phyloP scores from a whole-genome alignment of 1,139 yeast genomes.

The Saccharomyces hybrid region DNA sequence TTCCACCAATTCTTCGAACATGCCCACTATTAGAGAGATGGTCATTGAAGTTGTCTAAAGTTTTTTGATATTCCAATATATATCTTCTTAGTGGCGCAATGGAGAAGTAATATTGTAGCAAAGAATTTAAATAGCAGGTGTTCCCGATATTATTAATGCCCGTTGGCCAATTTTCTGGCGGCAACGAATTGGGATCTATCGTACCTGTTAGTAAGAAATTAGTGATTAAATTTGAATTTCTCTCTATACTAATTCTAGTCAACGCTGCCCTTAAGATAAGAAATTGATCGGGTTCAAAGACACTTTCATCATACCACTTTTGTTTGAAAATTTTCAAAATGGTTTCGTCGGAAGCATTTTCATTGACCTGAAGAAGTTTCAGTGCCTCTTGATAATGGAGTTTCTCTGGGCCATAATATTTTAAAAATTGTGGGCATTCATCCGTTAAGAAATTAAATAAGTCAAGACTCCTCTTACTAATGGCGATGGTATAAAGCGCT shows the following conservation, averaged over 20 bases:
- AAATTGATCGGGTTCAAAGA: constrained; percentile 35
- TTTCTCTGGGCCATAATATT: constrained; percentile 23
- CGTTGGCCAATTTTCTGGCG: constrained; percentile 71
- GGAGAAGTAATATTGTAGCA: constrained; percentile 82
- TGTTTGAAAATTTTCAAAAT: constrained; percentile 48
- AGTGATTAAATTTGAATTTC: constrained; percentile 45
- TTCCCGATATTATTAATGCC: constrained; percentile 93
- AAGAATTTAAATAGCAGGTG: constrained; percentile 86
- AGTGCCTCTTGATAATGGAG: constrained; percentile 36
- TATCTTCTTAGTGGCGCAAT: constrained; percentile 72
- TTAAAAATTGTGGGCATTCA: constrained; percentile 26
- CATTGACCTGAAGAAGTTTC: constrained; percentile 38
- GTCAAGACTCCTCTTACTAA: constrained; percentile 41
- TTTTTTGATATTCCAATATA: constrained; percentile 43
- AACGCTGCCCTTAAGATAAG: constrained; percentile 46
- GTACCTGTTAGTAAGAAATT: constrained; percentile 52
- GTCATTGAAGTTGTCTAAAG: constrained; percentile 17
- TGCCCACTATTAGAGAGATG: constrained; percentile 27
- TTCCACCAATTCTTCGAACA: constrained; percentile 74
- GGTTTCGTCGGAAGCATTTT: constrained; percentile 47
- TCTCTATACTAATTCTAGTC: constrained; percentile 40
- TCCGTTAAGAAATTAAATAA: constrained; percentile 32
- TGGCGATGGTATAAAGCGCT: constrained; percentile 55
- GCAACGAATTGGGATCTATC: constrained; percentile 52
- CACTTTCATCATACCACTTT: constrained; percentile 32